Evolutionary conservation across 192 early-diverging fungal genomes (phyloP).

Genomic region (Coemansia sp.): DNA sequence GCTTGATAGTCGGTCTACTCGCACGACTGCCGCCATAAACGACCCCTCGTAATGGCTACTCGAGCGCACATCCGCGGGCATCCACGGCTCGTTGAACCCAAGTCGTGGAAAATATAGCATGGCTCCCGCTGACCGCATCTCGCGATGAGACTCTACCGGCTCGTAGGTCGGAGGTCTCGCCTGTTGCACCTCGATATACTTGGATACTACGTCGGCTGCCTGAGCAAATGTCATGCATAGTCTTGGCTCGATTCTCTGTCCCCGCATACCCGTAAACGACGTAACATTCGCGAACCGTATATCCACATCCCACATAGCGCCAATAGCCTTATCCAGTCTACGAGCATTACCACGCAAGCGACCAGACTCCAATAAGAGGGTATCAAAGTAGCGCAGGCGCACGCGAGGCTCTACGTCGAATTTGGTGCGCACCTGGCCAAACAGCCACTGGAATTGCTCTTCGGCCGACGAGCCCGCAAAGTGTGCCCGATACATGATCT

Average conservation of each 20-base stretch:
- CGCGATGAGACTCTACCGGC: background rate
- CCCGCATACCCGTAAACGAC: background rate
- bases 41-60: slow-evolving; percentile 16
- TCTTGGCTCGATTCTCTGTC: slow-evolving; percentile 9
- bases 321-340: background rate
- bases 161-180: background rate
- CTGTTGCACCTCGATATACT: background rate
- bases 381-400: slow-evolving; percentile 26
- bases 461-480: slow-evolving; percentile 10
- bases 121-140: background rate
- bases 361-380: slow-evolving; percentile 19
- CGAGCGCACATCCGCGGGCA: background rate
- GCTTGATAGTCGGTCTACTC: slow-evolving; percentile 8
- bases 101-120: no score
- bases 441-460: slow-evolving; percentile 34
- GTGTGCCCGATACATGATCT: slow-evolving; percentile 21
- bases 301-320: background rate
- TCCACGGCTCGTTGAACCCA: no score
- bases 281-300: slow-evolving; percentile 1
- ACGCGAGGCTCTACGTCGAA: slow-evolving; percentile 18
- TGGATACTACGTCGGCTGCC: background rate
- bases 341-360: background rate
- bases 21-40: slow-evolving; percentile 19
- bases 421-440: background rate
- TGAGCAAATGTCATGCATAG: slow-evolving; percentile 6